Evolutionary conservation across 768 basidiomycete genomes (phyloP).

Genomic region (Cyathus striatus): DNA sequence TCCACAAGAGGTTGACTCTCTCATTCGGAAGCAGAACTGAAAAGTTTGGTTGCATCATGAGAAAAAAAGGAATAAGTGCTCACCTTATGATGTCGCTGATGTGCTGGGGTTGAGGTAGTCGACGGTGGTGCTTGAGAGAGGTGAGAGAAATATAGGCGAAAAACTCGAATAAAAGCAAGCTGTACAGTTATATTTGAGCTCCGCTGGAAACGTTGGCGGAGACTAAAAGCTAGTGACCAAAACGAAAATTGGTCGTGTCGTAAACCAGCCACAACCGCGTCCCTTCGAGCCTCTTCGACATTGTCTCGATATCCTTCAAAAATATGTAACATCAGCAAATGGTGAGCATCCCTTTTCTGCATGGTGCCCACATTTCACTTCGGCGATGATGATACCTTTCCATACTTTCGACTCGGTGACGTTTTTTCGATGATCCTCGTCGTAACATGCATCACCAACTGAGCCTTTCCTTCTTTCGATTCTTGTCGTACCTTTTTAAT

Average conservation of each 20-base stretch:
- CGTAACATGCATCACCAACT: slow-evolving; percentile 77
- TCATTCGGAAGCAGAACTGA: slow-evolving; percentile 88
- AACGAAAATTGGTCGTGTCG: no score
- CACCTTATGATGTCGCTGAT: not conserved
- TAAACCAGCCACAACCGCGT: no score
- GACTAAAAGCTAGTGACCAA: slow-evolving; percentile 9
- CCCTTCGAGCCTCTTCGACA: no score
- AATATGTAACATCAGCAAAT: no score
- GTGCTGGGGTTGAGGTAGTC: no score
- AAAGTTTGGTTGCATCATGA: slow-evolving; percentile 47
- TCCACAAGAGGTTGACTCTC: slow-evolving; percentile 72
- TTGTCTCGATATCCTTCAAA: no score
- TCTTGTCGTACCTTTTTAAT: slow-evolving; percentile 8
- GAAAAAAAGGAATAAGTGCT: slow-evolving; percentile 7
- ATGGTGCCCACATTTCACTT: not conserved
- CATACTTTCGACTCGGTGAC: slow-evolving; percentile 71
- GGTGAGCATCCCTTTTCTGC: no score
- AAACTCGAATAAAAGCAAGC: slow-evolving; percentile 13
- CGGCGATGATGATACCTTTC: slow-evolving; percentile 60
- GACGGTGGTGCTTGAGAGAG: not conserved
- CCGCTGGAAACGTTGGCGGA: slow-evolving; percentile 19
- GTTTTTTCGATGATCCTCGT: slow-evolving; percentile 65
- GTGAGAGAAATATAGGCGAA: slow-evolving; percentile 1
- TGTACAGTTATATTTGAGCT: slow-evolving; percentile 38
- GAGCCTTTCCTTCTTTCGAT: slow-evolving; percentile 24